Base-by-base conservation (phyloP, 2,329 filamentous ascomycete genomes). In the Fusarium haematococcum region DNA sequence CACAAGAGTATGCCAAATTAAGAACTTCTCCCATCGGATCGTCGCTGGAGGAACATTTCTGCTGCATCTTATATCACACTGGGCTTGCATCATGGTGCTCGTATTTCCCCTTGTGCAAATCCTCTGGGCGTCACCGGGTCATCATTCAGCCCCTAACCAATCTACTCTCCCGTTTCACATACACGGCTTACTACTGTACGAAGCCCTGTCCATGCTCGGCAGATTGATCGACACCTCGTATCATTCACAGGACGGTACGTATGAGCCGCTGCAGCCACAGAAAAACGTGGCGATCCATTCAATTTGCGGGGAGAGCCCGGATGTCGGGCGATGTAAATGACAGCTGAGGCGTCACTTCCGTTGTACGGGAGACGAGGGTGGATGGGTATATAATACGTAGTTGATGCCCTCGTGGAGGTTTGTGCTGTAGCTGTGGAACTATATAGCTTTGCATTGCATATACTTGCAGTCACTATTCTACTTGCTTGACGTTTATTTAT, bases 81-180 rank as follows among this genome's bases (percentile, higher is more conserved):
- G 18, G 48, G 48, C 48, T 52, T 52, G 48, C 48, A 52, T 52
- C 48, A 52, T 52, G 7, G 6, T 45, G 10, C 48, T 52, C 48
- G 48, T 52, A 52, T 52, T 50, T 30, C 48, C 20, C 27, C 25
- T 52, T 52, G 48, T n/a, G 48, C 16, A 52, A 52, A 52, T 52
- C 48, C 16, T 8, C 20, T 13, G 27, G 25, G 52, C 20, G 52
- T 54, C 64, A 43, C 56, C 57, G 45, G 64, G 64, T 63, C 64
- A 69, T 74, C 57, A 48, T 59, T 61, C 60, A 58, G 33, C 58
- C 61, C 35, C 45, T 39, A 27, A 8, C 68, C 54, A 75, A 72
- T 75, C 56, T 57, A 30, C 30, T 18, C 27, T 35, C 6, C 30
- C 63, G 59, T 45, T 52, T 69, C 23, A 52, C 23, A 58, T 67